These are phyloP conservation scores for Dactylonectria estremocensis DNA, from an alignment of 2,329 filamentous ascomycete species.

Conservation along the genomic window DNA sequence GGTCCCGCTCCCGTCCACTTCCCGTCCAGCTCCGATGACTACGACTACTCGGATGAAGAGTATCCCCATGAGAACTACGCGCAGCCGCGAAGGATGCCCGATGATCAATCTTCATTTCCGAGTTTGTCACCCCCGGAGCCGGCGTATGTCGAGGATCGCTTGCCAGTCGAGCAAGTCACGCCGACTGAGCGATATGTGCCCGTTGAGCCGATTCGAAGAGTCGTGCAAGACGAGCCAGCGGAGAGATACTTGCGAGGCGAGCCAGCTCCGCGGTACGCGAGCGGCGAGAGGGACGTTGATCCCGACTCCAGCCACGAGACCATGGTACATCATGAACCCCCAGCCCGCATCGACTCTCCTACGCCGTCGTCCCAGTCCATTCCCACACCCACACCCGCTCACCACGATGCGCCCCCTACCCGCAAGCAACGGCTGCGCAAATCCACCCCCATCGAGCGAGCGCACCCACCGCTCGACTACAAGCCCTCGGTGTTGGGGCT, in stretches of 20 bases:
- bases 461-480: conserved; percentile 73
- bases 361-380: conserved; percentile 37
- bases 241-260: neutral
- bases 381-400: conserved; percentile 31
- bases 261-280: neutral
- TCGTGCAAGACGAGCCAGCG: neutral
- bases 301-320: conserved; percentile 40
- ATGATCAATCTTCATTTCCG: conserved; percentile 39
- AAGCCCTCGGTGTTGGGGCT: conserved; percentile 80
- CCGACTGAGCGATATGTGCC: conserved; percentile 14
- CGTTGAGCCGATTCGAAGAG: neutral
- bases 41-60: conserved; percentile 48
- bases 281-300: conserved; percentile 28
- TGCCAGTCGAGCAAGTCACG: conserved; percentile 38
- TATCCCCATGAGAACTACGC: conserved; percentile 46
- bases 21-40: conserved; percentile 58
- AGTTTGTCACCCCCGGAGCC: conserved; percentile 43
- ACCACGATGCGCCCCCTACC: conserved; percentile 27
- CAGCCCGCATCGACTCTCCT: conserved; percentile 29
- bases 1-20: conserved; percentile 69
- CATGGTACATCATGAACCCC: conserved; percentile 36
- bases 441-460: conserved; percentile 56
- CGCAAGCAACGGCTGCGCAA: conserved; percentile 54
- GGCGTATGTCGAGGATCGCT: conserved; percentile 49
- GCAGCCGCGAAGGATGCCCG: conserved; percentile 36